Evolutionary conservation across 495 filamentous ascomycete genomes (phyloP).

Genomic region (Daldinia bambusicola): DNA sequence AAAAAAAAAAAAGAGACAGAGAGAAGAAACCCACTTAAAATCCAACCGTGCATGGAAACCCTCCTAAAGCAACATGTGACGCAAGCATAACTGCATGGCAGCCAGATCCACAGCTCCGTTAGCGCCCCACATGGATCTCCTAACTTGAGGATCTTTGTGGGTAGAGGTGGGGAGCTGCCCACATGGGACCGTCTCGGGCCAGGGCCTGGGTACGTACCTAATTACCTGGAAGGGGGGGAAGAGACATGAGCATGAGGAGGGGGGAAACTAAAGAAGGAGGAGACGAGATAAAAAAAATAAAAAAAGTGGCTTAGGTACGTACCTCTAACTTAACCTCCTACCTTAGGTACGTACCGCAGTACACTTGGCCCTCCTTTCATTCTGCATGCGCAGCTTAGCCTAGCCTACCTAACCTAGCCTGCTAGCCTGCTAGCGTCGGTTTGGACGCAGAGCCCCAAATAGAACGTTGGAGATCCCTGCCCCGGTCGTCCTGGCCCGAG

Average conservation of each 20-base stretch:
- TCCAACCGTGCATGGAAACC: conserved; percentile 31
- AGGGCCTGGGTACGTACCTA: conserved; percentile 36
- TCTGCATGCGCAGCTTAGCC: conserved; percentile 13
- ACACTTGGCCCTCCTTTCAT: not conserved
- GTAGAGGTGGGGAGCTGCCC: conserved; percentile 27
- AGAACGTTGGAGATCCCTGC: conserved; percentile 43
- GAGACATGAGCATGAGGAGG: too few species aligned
- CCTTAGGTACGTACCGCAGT: conserved; percentile 17
- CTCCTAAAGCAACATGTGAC: conserved; percentile 40
- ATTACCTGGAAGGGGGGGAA: not conserved
- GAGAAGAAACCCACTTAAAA: conserved; percentile 22
- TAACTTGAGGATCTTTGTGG: conserved; percentile 40
- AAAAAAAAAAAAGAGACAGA: conserved; percentile 6
- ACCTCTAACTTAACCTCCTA: too few species aligned
- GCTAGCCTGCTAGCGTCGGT: conserved; percentile 15
- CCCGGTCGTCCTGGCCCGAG: conserved; percentile 32
- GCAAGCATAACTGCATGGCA: conserved; percentile 41
- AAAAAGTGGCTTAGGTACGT: conserved; percentile 17
- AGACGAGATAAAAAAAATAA: not conserved
- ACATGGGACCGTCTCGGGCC: conserved; percentile 44
- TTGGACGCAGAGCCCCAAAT: conserved; percentile 47
- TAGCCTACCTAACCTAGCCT: not conserved
- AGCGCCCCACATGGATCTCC: conserved; percentile 40
- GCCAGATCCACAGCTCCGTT: conserved; percentile 37
- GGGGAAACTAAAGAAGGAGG: not conserved